Evolutionary conservation across 495 filamentous ascomycete genomes (phyloP), one percentile per base, ranked within the genome.

Genomic region (Hypomontagnella monticulosa): DNA sequence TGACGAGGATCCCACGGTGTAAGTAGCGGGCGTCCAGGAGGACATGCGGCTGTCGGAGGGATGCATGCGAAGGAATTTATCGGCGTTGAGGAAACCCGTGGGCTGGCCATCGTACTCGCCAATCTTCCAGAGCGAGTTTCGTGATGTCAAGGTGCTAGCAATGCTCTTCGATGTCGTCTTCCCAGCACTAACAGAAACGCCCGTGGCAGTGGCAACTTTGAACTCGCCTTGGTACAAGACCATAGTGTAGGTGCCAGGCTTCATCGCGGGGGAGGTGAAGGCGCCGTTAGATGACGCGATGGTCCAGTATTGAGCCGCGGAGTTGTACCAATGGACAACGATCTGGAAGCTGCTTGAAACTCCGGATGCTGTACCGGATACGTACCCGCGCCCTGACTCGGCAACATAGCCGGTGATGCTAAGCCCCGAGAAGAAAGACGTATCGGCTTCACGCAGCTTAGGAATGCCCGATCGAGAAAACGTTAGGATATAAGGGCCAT

Each of bases 291-390:
- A 81, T 3, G 73, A 69, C 4, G 85, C 82, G 63, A 83, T 82
- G 4, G 80, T 78, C 88, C 88, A 90, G 75, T 89, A 89, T 50
- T 89, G 88, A 0, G 87, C 87, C 1, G 71, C 79, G 7, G 67
- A 68, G 71, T 89, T 90, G 71, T 82, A 86, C 87, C 85, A 90
- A 71, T 90, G 87, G 5, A 89, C 77, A 0, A 89, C 88, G 38
- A 79, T 78, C 36, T 84, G 76, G 11, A 83, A 80, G 46, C 75
- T 76, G 11, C 80, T 81, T 6, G 73, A 68, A 8, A 83, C 71
- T 0, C 79, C 79, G 0, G 80, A 80, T n/a, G 84, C 86, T 0
- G 80, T 88, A 0, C 87, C 87, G 6, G 75, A 78, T 10, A 90
- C 85, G 18, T 78, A 81, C n/a, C 87, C 88, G 33, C 88, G 81